Evolutionary conservation across 1,284 basidiomycete species (phyloP).

Genomic region (Cystobasidium sp.): DNA sequence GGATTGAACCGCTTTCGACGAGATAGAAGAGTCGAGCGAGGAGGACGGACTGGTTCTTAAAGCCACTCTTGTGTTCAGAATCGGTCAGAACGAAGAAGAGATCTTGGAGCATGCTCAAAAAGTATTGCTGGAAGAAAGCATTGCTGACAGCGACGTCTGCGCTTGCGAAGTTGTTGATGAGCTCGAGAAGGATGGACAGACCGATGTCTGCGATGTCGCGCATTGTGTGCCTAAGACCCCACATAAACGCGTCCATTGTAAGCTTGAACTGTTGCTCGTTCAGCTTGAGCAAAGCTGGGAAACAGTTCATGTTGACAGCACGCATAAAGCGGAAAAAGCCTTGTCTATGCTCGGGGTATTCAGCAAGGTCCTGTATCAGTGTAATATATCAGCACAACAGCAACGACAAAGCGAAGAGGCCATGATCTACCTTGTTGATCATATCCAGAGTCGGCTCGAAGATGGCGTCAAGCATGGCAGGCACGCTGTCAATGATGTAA

Average conservation of each 20-base stretch:
- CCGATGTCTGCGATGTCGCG: slow-evolving; percentile 97
- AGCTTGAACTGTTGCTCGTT: slow-evolving; percentile 95
- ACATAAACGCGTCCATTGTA: slow-evolving; percentile 97
- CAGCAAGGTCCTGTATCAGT: slow-evolving; percentile 76
- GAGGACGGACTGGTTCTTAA: slow-evolving; percentile 61
- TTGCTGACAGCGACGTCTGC: slow-evolving; percentile 78
- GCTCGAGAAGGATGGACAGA: slow-evolving; percentile 85
- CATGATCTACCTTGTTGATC: slow-evolving; percentile 75
- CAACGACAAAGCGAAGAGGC: background rate
- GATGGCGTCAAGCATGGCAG: slow-evolving; percentile 92
- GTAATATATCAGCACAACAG: background rate
- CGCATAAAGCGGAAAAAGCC: slow-evolving; percentile 97
- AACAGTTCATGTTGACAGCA: slow-evolving; percentile 92
- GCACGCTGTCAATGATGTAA: slow-evolving; percentile 86
- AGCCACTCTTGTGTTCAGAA: slow-evolving; percentile 92
- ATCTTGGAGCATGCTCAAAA: slow-evolving; percentile 90
- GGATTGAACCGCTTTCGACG: slow-evolving; percentile 80
- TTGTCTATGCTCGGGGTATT: slow-evolving; percentile 95
- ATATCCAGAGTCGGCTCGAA: slow-evolving; percentile 97
- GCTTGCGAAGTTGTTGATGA: slow-evolving; percentile 91
- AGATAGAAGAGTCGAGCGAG: slow-evolving; percentile 93
- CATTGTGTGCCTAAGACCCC: slow-evolving; percentile 99
- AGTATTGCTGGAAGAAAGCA: slow-evolving; percentile 88
- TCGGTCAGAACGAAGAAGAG: slow-evolving; percentile 98
- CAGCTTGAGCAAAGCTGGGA: slow-evolving; percentile 89